Evolutionary conservation across 1,284 basidiomycete genomes (phyloP), one percentile per base, ranked within the genome.

Genomic region (Cryptococcus jaspeensis): DNA sequence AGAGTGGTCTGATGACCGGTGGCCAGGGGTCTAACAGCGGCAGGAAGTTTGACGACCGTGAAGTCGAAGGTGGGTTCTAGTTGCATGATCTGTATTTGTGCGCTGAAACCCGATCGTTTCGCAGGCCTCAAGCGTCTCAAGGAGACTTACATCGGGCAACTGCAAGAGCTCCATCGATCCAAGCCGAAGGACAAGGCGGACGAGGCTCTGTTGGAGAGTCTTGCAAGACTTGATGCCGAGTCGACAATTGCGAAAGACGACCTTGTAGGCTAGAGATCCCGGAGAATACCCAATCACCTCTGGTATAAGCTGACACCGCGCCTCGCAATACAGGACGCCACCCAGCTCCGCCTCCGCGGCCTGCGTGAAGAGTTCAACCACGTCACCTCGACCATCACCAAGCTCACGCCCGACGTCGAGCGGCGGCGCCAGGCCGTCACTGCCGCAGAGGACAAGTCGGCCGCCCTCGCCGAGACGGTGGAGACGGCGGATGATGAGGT

Each of bases 1-100:
- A 95, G 81, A 93, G 89, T 64, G 96, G 96, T 66, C 80, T 96
- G 46, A 99, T 99, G 72, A 99, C 96, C 37, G 96, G 96, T 79
- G 96, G 96, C 43, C 82, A 86, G 36, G 91, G 90, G 60, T 84
- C 86, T 0, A 82, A 81, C 39, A 84, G 77, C 38, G 82, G 83
- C 49, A 87, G 90, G 77, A 90, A 90, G 70, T 98, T 92, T 87
- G 91, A 94, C 58, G 94, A 98, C 72, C 88, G 88, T 62, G 92
- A 97, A 65, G 84, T 98, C 3, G 87, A 92, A 77, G 89, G 92
- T 87, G 43, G 52, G 75, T 70, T 12, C 16, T 52, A n/a, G 22
- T n/a, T 22, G 20, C 16, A 38, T 42, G 8, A 9, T 13, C 44
- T 51, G 28, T 5, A 32, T 37, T 15, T n/a, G 22, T 25, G 6